Percentiles rank a stretch among this genome's conserved stretches.
Evolutionary conservation across 176 grass and related monocot species (phyloP).

Genomic region (Rhynchospora tenuis): DNA sequence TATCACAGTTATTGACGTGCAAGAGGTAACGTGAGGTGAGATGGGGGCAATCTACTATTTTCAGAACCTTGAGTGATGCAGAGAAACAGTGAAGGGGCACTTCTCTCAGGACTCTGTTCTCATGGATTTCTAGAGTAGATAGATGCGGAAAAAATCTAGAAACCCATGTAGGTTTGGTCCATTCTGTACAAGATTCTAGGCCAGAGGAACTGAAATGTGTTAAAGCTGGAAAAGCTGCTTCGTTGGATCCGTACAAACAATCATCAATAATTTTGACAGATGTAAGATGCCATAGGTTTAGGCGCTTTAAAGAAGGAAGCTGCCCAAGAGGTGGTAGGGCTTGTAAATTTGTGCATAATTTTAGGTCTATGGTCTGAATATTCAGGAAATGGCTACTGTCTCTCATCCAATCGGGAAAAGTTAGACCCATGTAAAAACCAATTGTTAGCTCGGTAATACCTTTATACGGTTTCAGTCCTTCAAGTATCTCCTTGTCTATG

Average conservation of each 20-base stretch:
- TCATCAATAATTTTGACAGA: conserved; percentile 22
- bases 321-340: conserved; percentile 43
- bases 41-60: background rate
- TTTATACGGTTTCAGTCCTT: conserved; percentile 27
- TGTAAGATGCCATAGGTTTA: conserved; percentile 26
- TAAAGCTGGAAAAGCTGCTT: conserved; percentile 27
- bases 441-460: conserved; percentile 39
- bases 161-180: background rate
- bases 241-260: conserved; percentile 26
- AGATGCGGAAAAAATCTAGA: background rate
- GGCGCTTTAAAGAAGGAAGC: conserved; percentile 23
- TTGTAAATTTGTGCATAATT: conserved; percentile 25
- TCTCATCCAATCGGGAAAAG: conserved; percentile 33
- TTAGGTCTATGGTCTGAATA: conserved; percentile 24
- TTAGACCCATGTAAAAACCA: conserved; percentile 27
- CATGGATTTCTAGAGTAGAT: background rate
- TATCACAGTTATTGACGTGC: too few relatives aligned
- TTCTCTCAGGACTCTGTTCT: background rate
- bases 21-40: too few relatives aligned
- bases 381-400: background rate
- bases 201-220: conserved; percentile 29
- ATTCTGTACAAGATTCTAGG: conserved; percentile 13
- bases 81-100: background rate
- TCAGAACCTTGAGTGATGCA: conserved; percentile 17
- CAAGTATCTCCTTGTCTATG: conserved; percentile 24